Evolutionary conservation across 331 rosid genomes (phyloP).

Genomic region (Malus hybrid): DNA sequence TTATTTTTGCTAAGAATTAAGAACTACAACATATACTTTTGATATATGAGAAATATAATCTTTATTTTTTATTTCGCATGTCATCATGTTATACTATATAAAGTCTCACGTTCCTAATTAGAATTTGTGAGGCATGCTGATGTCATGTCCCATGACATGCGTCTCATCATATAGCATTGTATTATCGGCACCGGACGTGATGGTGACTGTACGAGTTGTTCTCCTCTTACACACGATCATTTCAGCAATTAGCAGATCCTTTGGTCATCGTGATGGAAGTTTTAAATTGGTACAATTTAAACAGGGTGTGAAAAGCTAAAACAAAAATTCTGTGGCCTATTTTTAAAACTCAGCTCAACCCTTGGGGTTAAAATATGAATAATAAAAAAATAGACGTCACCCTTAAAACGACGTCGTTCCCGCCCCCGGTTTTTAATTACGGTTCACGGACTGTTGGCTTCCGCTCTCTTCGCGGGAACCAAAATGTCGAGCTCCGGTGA

Average conservation of each 20-base stretch:
- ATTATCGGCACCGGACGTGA: fast-evolving
- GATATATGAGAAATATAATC: no score
- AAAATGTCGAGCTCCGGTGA: constrained; percentile 30
- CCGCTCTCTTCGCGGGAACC: not conserved
- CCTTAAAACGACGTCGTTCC: not conserved
- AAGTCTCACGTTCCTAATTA: no score
- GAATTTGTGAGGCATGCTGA: no score
- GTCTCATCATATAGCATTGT: not conserved
- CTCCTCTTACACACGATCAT: not conserved
- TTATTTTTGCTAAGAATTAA: no score
- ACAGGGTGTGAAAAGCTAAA: not conserved
- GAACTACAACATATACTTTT: no score
- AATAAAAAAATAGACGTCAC: not conserved
- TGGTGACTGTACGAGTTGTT: not conserved
- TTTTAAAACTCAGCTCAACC: no score
- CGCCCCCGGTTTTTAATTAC: not conserved
- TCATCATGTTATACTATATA: no score
- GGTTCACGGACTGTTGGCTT: not conserved
- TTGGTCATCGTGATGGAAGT: not conserved
- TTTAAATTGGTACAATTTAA: not conserved
- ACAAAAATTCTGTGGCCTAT: not conserved
- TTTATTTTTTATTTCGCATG: no score
- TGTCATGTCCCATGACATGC: fast-evolving
- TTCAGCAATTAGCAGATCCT: not conserved
- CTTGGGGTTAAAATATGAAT: not conserved